These are phyloP conservation scores for Saccharomyces hybrid DNA, from an alignment of 1,139 yeast species.

Conservation along the genomic window DNA sequence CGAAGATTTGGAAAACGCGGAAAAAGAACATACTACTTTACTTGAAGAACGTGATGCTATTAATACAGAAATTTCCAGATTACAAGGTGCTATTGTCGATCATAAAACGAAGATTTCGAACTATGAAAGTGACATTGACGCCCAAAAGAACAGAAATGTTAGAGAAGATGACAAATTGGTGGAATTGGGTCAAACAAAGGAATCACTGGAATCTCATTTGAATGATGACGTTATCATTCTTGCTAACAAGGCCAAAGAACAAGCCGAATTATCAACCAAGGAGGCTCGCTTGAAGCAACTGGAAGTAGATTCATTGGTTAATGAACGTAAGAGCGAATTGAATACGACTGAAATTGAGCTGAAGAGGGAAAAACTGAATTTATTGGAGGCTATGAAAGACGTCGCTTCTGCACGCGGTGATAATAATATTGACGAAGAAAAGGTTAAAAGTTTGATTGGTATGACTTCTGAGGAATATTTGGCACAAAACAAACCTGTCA, in stretches of 20 bases:
- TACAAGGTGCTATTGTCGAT: slow-evolving; percentile 21
- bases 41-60: slow-evolving; percentile 23
- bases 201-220: slow-evolving; percentile 14
- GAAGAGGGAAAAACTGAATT: slow-evolving; percentile 14
- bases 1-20: slow-evolving; percentile 25
- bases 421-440: slow-evolving; percentile 25
- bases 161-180: slow-evolving; percentile 18
- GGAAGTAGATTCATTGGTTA: slow-evolving; percentile 27
- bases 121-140: slow-evolving; percentile 19
- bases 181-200: slow-evolving; percentile 17
- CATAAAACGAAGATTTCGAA: slow-evolving; percentile 24
- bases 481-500: slow-evolving; percentile 1
- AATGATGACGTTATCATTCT: slow-evolving; percentile 16
- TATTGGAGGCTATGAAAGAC: slow-evolving; percentile 12
- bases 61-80: slow-evolving; percentile 18
- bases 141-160: slow-evolving; percentile 20
- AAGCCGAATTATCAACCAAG: slow-evolving; percentile 26
- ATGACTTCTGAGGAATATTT: slow-evolving; percentile 23
- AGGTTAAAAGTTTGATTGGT: slow-evolving; percentile 26
- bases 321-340: slow-evolving; percentile 28
- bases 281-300: slow-evolving; percentile 29
- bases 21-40: slow-evolving; percentile 23
- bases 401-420: slow-evolving; percentile 19
- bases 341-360: slow-evolving; percentile 19
- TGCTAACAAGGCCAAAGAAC: slow-evolving; percentile 26